Evolutionary conservation across 2,329 filamentous ascomycete genomes (phyloP), one percentile per base, ranked within the genome.

Genomic region (Diplodia scrobiculata): DNA sequence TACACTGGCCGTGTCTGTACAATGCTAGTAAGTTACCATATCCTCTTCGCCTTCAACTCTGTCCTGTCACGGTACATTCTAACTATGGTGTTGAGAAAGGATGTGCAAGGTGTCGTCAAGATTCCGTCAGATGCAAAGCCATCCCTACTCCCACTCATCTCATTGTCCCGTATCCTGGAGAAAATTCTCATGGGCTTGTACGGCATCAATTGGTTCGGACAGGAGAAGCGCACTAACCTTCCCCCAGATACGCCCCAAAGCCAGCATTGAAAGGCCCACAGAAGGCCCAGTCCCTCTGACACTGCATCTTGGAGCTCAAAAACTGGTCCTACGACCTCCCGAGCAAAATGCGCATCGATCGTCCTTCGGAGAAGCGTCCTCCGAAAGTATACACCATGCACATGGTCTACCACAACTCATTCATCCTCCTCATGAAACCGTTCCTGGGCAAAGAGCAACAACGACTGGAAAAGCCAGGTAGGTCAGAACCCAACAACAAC

Each of bases 1-100:
- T 78, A 78, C 59, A 76, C 75, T 0, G 76, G 76, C 0, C 71
- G 76, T 9, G 72, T 78, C 6, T 78, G 76, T 65, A 75, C 74
- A 2, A 72, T 78, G 66, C 63, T 78, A 69, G 76, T 78, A 71
- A n/a, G 71, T 64, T 11, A 11, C 0, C 25, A 11, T 25, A 7
- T 0, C 10, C 29, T 36, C 17, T 59, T 38, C 7, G 45, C 51
- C 63, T 6, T 38, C 34, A n/a, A 32, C 7, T 32, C 29, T 9
- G 29, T 9, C 29, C 29, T 32, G 29, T 32, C 29, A 32, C 6
- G 29, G 51, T 9, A 34, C 10, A 48, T 0, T 17, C 1, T n/a
- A 5, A 50, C 38, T 48, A 21, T 11, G 17, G 3, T 19, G 2
- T 27, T 32, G 25, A 7, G 5, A 13, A 7, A 76, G 75, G 73